These are phyloP conservation scores for Peronospora belbahrii DNA, from an alignment of 352 stramenopile genomes.

Conservation along the genomic window DNA sequence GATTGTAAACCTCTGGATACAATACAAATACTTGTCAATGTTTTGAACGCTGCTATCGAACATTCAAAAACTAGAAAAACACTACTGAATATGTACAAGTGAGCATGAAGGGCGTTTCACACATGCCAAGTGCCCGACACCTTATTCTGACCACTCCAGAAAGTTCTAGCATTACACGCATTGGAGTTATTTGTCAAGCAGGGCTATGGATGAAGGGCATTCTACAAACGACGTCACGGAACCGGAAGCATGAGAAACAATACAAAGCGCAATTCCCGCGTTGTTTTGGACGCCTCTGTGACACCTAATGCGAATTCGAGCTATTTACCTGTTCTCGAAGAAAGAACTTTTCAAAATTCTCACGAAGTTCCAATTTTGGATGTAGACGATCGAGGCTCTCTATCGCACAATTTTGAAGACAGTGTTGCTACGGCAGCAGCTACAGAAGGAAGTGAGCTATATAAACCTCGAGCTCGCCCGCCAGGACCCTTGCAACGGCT, in stretches of 20 bases:
- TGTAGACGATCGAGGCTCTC: slow-evolving; percentile 11
- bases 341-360: slow-evolving; percentile 11
- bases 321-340: slow-evolving; percentile 25
- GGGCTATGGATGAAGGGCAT: slow-evolving; percentile 5
- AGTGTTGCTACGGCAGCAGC: slow-evolving; percentile 15
- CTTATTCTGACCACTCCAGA: slow-evolving; percentile 15
- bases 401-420: slow-evolving; percentile 19
- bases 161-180: slow-evolving; percentile 12
- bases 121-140: slow-evolving; percentile 2
- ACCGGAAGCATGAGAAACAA: slow-evolving; percentile 12
- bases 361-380: slow-evolving; percentile 25
- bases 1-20: too few species aligned
- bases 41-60: not conserved
- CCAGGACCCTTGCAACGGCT: slow-evolving; percentile 19
- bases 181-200: not conserved
- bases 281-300: not conserved
- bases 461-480: slow-evolving; percentile 4
- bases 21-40: not conserved
- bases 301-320: slow-evolving; percentile 17
- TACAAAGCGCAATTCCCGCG: slow-evolving; percentile 8
- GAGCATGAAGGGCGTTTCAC: slow-evolving; percentile 13
- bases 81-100: not conserved
- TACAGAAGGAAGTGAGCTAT: slow-evolving; percentile 8
- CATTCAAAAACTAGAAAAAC: not conserved
- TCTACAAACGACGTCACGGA: slow-evolving; percentile 6